Percentiles rank a stretch among this genome's conserved stretches.
Conservation (phyloP, 106 monocot species). For the Dactylorhiza incarnata region DNA sequence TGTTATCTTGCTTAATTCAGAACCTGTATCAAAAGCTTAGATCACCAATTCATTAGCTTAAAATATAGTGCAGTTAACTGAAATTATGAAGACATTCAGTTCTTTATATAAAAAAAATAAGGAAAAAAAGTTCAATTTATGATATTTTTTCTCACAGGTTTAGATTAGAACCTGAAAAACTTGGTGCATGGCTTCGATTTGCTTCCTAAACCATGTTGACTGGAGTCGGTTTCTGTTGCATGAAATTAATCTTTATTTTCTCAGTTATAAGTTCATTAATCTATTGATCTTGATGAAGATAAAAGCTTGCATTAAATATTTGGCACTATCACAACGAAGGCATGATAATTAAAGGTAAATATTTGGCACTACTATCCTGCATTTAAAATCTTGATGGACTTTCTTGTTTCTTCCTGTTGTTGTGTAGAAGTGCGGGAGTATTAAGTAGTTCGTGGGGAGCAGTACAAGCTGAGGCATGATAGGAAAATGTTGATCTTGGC, state of each 20-base stretch:
- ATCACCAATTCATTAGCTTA: constrained; percentile 38
- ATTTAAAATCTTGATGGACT: too few relatives aligned
- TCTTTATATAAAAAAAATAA: constrained; percentile 13
- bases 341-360: too few relatives aligned
- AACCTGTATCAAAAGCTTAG: constrained; percentile 48
- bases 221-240: constrained; percentile 66
- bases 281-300: constrained; percentile 10
- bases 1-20: too few relatives aligned
- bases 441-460: too few relatives aligned
- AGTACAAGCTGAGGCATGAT: too few relatives aligned
- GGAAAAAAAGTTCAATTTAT: constrained; percentile 24
- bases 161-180: constrained; percentile 81
- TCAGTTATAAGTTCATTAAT: constrained; percentile 32
- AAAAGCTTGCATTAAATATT: neutral
- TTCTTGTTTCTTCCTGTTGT: too few relatives aligned
- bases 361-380: too few relatives aligned
- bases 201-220: constrained; percentile 96
- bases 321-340: neutral
- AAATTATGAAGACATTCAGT: constrained; percentile 1
- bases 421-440: too few relatives aligned
- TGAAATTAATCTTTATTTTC: constrained; percentile 50
- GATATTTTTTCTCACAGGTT: constrained; percentile 49
- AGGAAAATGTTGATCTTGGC: too few relatives aligned
- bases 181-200: constrained; percentile 99
- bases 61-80: constrained; percentile 19